Evolutionary conservation across 2,329 filamentous ascomycete genomes (phyloP).

Genomic region (Rhinocladiella mackenziei): DNA sequence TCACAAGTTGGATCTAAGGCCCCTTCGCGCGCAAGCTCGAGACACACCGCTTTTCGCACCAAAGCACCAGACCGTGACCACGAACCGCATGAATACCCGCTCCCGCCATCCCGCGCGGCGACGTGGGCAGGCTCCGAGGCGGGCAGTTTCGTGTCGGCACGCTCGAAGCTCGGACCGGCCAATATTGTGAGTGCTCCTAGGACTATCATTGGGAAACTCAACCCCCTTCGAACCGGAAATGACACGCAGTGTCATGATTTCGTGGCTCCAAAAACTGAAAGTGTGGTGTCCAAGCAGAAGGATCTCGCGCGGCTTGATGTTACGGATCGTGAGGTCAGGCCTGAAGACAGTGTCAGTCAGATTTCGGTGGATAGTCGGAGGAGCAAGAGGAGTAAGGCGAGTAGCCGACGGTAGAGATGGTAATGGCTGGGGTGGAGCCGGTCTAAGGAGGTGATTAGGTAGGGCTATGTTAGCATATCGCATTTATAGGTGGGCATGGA

Average conservation of each 20-base stretch:
- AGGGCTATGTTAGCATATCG: no score
- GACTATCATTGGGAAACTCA: constrained; percentile 27
- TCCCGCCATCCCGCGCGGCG: constrained; percentile 26
- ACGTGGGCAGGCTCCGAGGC: constrained; percentile 23
- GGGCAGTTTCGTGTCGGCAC: constrained; percentile 19
- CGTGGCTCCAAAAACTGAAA: no score
- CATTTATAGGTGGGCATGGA: no score
- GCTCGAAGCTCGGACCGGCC: constrained; percentile 8
- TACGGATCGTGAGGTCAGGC: constrained; percentile 24
- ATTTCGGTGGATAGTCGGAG: constrained; percentile 18
- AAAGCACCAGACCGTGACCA: neutral
- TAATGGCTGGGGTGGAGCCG: neutral
- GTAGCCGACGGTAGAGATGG: neutral
- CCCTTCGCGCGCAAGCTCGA: constrained; percentile 4
- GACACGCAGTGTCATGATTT: no score
- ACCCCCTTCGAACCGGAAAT: constrained; percentile 6
- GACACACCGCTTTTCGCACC: neutral
- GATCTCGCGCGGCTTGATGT: constrained; percentile 23
- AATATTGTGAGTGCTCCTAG: constrained; percentile 9
- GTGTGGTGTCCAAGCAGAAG: constrained; percentile 26
- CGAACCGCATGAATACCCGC: constrained; percentile 19
- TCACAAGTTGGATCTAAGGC: no score
- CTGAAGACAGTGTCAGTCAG: constrained; percentile 30
- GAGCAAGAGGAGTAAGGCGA: constrained; percentile 9
- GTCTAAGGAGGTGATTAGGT: neutral